These are phyloP conservation scores for Aspergillus intermedius DNA, from an alignment of 2,329 filamentous ascomycete genomes.

Conservation along the genomic window DNA sequence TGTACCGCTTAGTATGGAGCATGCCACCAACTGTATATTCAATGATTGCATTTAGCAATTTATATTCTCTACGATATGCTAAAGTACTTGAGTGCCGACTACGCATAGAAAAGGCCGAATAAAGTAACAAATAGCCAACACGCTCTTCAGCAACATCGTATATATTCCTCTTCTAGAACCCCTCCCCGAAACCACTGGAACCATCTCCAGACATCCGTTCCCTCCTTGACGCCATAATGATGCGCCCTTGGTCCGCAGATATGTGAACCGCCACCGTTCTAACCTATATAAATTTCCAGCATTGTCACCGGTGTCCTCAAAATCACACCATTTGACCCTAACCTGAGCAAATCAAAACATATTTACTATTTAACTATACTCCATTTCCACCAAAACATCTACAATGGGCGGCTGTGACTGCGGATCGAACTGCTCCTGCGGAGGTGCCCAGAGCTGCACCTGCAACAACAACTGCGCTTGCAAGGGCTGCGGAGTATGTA, in stretches of 20 bases:
- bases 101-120: too few species aligned
- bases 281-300: slow-evolving; percentile 8
- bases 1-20: too few species aligned
- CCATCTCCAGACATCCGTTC: background rate
- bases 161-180: background rate
- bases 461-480: slow-evolving; percentile 30
- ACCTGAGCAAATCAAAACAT: background rate
- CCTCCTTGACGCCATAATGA: slow-evolving; percentile 15
- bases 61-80: too few species aligned
- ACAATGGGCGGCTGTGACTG: slow-evolving; percentile 23
- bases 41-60: too few species aligned
- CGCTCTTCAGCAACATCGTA: background rate
- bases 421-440: slow-evolving; percentile 28
- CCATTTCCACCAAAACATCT: background rate
- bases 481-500: slow-evolving; percentile 35
- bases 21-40: too few species aligned
- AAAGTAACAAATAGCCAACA: background rate
- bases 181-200: background rate
- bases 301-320: background rate
- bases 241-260: slow-evolving; percentile 2
- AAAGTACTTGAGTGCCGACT: too few species aligned
- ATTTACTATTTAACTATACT: background rate
- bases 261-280: slow-evolving; percentile 1
- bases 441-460: slow-evolving; percentile 25
- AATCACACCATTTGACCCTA: background rate